phyloP scores from a whole-genome alignment of 257 asterid genomes.

The Petrea volubilis region DNA sequence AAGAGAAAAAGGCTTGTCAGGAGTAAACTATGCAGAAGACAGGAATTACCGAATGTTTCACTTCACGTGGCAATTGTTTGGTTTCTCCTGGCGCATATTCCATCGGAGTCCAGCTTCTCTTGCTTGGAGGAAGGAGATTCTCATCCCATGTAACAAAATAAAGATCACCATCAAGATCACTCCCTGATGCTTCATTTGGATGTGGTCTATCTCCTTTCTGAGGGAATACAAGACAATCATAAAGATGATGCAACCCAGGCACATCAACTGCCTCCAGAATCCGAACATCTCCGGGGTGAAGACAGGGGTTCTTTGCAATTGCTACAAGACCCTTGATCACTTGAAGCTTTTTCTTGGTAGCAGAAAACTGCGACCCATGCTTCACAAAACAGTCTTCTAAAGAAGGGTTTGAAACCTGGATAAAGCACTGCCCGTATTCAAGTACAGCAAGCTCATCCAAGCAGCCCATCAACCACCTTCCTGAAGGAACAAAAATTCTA shows the following conservation, averaged over 20 bases:
- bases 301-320: slow-evolving; percentile 91
- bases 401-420: slow-evolving; percentile 76
- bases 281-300: slow-evolving; percentile 95
- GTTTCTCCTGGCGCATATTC: slow-evolving; percentile 64
- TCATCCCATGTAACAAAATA: slow-evolving; percentile 96
- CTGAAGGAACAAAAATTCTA: slow-evolving; percentile 74
- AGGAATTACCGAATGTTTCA: slow-evolving; percentile 52
- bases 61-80: slow-evolving; percentile 45
- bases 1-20: neutral
- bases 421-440: slow-evolving; percentile 82
- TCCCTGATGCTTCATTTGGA: slow-evolving; percentile 91
- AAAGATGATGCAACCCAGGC: slow-evolving; percentile 61
- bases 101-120: slow-evolving; percentile 82
- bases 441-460: slow-evolving; percentile 81
- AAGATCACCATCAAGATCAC: slow-evolving; percentile 94
- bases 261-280: slow-evolving; percentile 81
- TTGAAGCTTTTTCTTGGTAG: slow-evolving; percentile 43
- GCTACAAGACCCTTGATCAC: slow-evolving; percentile 74
- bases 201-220: slow-evolving; percentile 92
- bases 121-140: slow-evolving; percentile 86
- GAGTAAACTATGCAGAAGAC: neutral
- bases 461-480: slow-evolving; percentile 98
- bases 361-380: slow-evolving; percentile 68
- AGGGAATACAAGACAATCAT: slow-evolving; percentile 89
- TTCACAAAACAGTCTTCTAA: slow-evolving; percentile 65